Base-by-base conservation (phyloP, 805 yeast genomes). In the Yarrowia alimentaria region DNA sequence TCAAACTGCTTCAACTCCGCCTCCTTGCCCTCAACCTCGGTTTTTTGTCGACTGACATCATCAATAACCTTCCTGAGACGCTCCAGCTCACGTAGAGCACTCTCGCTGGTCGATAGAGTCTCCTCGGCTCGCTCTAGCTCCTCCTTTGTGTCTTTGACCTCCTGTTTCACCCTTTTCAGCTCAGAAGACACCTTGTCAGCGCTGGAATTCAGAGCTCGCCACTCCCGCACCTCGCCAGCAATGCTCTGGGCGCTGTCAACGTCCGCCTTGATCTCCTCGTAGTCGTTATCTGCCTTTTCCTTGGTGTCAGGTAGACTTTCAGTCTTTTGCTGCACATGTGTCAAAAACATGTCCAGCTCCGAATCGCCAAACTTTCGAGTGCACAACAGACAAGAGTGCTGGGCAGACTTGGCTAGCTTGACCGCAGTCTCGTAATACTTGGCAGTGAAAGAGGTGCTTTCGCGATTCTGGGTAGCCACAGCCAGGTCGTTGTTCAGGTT, bases 341-440 rank as follows among this genome's bases (percentile, higher is more conserved):
- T 49, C 10, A 57, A 35, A 26, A 67, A 60, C 12, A 33, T 43
- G 1, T 28, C 30, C 6, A 55, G 51, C 37, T 61, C 64, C 1
- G 61, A 64, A 1, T 61, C 59, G 8, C 68, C 69, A 65, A 89
- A 85, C 10, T 74, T 70, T 45, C 95, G 72, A 14, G 77, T 76
- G 64, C 98, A 91, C 34, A 90, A 68, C 33, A 81, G 68, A 64
- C 97, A 91, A 40, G 77, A 71, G 9, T 80, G 73, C 7, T 75
- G 72, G n/a, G 53, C 52, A 3, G 37, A 49, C 20, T 77, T 67
- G 0, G 95, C 93, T 31, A 76, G 64, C 22, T 78, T 75, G 9
- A 85, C 65, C 0, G 96, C 96, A 34, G 77, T 78, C 17, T 72
- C 65, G 60, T 85, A 88, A 65, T 83, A 89, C 32, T 78, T 78